Evolutionary conservation across 2,329 filamentous ascomycete genomes (phyloP).

Genomic region (Grosmannia clavigera): DNA sequence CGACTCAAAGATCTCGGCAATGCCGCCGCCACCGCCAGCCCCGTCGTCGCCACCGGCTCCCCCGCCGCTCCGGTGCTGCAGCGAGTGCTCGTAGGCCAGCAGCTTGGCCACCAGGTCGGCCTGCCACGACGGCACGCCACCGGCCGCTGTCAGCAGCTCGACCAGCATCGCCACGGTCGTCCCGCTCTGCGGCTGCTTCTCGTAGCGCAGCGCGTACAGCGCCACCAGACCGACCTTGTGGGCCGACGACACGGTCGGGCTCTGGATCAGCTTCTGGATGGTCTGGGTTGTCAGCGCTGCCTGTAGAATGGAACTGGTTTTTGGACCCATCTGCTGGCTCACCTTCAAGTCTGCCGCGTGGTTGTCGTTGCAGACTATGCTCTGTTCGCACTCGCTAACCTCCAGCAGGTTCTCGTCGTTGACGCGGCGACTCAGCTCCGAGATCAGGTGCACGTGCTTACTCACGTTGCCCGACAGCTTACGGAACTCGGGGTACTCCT

Average conservation of each 20-base stretch:
- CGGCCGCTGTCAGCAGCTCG: conserved; percentile 74
- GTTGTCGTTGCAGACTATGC: conserved; percentile 91
- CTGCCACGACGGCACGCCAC: conserved; percentile 62
- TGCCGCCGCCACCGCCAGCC: conserved; percentile 61
- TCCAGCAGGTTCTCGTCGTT: conserved; percentile 81
- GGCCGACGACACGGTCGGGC: conserved; percentile 60
- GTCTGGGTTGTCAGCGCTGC: conserved; percentile 34
- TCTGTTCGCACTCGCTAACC: conserved; percentile 94
- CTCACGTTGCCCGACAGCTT: conserved; percentile 96
- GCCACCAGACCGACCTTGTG: conserved; percentile 85
- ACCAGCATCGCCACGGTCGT: conserved; percentile 75
- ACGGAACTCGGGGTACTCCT: conserved; percentile 96
- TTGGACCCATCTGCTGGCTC: conserved; percentile 14
- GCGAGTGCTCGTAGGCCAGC: conserved; percentile 71
- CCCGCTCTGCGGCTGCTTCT: conserved; percentile 71
- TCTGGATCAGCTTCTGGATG: conserved; percentile 76
- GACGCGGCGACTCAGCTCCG: conserved; percentile 81
- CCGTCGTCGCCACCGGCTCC: conserved; percentile 55
- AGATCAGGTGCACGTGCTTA: conserved; percentile 93
- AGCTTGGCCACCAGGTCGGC: conserved; percentile 74
- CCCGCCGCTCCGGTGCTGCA: conserved; percentile 67
- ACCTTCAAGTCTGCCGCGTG: conserved; percentile 86
- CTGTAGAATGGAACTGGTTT: not conserved
- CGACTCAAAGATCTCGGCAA: conserved; percentile 85
- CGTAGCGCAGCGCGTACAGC: conserved; percentile 88